Evolutionary conservation across 495 filamentous ascomycete species (phyloP), one percentile per base, ranked within the genome.

Genomic region (Xylaria nigripes): DNA sequence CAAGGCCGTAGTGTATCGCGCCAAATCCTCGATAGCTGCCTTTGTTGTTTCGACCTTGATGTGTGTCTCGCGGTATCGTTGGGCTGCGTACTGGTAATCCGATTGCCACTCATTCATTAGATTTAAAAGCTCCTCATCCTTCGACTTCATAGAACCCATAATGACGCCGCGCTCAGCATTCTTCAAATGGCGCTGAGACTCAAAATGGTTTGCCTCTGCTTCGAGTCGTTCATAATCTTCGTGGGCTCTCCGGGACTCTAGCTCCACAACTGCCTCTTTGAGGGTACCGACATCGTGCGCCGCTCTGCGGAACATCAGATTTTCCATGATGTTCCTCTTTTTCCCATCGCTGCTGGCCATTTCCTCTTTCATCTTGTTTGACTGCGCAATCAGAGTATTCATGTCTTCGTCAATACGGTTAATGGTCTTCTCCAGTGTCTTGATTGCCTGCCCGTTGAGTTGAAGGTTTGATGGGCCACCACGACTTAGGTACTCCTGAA

Each of bases 41-140:
- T 92, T 95, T 25, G 90, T 96, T 0, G 89, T 91, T 67, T 94
- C 88, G 1, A 96, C 89, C 57, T 86, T 86, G 74, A 96, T 88
- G 63, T 95, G 86, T 0, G 85, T 76, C 69, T 95, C 88, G 60
- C 89, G 88, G 71, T 88, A 97, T 57, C 89, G 86, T 27, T 73
- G 62, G n/a, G 82, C 81, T 16, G 92, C 89, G 64, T 88, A 81
- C 61, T 90, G 84, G 72, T 95, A 96, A 44, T 96, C 87, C 2
- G 82, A 83, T 18, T 90, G 79, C 80, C 85, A 99, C 55, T 96
- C 89, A 6, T 76, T 70, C 15, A 86, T 61, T 12, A 91, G 74
- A 38, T 84, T 76, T 51, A 64, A 70, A 16, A 96, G 72, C 57
- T 92, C 81, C 46, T 85, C 78, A 61, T 97, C 90, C 65, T 95